Evolutionary conservation across 2,329 filamentous ascomycete species (phyloP).

Genomic region (Chrysoporthe deuterocubensis): DNA sequence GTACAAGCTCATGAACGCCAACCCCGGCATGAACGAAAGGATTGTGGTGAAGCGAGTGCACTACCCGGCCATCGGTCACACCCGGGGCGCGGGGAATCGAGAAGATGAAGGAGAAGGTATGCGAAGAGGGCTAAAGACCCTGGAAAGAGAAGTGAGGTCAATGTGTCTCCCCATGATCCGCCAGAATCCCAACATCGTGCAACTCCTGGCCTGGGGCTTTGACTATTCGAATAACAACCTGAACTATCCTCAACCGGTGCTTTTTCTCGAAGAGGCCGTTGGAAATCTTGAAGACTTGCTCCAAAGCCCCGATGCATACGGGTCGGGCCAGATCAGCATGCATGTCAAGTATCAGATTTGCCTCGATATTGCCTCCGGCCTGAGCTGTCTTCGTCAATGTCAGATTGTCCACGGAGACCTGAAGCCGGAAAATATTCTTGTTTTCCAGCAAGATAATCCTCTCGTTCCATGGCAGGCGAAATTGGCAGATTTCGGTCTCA

Average conservation of each 20-base stretch:
- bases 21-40: neutral
- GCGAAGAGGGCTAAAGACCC: neutral
- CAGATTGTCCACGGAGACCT: neutral
- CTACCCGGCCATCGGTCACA: neutral
- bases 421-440: neutral
- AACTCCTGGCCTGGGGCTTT: neutral
- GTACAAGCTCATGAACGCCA: neutral
- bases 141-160: neutral
- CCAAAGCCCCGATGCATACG: neutral
- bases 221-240: neutral
- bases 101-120: neutral
- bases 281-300: neutral
- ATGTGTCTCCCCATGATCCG: neutral
- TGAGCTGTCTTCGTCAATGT: neutral
- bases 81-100: neutral
- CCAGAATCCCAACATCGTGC: neutral
- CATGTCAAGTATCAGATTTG: neutral
- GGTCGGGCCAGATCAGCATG: neutral
- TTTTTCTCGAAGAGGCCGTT: neutral
- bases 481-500: neutral
- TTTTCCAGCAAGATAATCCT: neutral
- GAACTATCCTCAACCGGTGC: neutral
- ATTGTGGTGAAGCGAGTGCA: neutral
- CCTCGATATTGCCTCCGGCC: neutral
- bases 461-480: neutral